Conservation (phyloP, 164 flowering plant species). For the Akebia trifoliata region DNA sequence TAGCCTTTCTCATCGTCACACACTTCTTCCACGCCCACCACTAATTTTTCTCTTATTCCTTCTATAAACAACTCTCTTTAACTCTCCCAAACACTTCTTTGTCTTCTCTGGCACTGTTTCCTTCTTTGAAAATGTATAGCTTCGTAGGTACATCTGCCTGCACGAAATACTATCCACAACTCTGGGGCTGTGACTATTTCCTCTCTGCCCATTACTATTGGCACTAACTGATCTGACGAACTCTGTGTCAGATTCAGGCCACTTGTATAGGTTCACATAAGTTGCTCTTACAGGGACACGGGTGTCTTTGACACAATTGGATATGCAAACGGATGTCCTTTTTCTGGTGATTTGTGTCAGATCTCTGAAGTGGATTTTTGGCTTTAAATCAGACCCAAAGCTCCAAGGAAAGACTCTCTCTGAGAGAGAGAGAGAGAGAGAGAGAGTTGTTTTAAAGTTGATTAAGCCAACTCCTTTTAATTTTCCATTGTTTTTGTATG, state of each 20-base stretch:
- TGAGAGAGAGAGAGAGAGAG: background rate
- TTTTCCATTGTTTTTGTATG: no score
- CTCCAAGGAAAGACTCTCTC: background rate
- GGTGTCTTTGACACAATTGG: slow-evolving; percentile 39
- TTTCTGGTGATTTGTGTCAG: background rate
- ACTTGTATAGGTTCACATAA: slow-evolving; percentile 50
- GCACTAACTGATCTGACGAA: slow-evolving; percentile 31
- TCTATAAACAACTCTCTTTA: slow-evolving; percentile 18
- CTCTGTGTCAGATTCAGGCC: slow-evolving; percentile 62
- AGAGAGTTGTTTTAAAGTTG: no score
- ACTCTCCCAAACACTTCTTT: slow-evolving; percentile 35
- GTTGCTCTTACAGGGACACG: slow-evolving; percentile 42
- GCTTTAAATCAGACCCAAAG: background rate
- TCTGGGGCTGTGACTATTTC: slow-evolving; percentile 44
- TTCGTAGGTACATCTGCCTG: slow-evolving; percentile 55
- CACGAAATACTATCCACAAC: no score
- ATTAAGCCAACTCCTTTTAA: no score
- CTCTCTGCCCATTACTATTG: slow-evolving; percentile 9
- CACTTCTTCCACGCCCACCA: slow-evolving; percentile 17
- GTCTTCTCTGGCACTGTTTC: slow-evolving; percentile 35
- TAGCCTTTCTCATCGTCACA: slow-evolving; percentile 28
- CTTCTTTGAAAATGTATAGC: slow-evolving; percentile 50
- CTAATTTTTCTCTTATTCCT: slow-evolving; percentile 2
- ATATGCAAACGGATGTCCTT: slow-evolving; percentile 44
- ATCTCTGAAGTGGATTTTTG: background rate